phyloP scores from a whole-genome alignment of 441 rosid species.

The Brassica hybrid region DNA sequence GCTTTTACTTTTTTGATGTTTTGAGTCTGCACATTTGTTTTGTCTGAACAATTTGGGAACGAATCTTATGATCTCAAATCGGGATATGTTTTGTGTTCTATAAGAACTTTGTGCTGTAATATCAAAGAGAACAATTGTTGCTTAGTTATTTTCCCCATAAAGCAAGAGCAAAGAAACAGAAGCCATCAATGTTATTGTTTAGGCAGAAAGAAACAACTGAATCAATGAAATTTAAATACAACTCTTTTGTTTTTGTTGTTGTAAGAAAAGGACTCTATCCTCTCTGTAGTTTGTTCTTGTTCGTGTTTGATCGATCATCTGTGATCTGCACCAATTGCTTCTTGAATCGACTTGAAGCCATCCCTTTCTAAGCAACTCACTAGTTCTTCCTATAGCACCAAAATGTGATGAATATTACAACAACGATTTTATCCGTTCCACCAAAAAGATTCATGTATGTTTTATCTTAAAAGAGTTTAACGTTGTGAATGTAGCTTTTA shows the following conservation, averaged over 20 bases:
- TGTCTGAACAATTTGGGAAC: constrained; percentile 4
- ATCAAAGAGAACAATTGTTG: neutral
- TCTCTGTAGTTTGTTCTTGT: constrained; percentile 7
- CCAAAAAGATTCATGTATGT: no score
- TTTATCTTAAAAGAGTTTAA: neutral
- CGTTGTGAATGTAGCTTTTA: neutral
- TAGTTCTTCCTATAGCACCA: constrained; percentile 59
- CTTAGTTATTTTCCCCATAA: constrained; percentile 15
- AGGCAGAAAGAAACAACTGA: constrained; percentile 22
- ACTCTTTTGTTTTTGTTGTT: constrained; percentile 14
- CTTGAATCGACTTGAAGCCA: constrained; percentile 80
- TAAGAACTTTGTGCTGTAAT: constrained; percentile 13
- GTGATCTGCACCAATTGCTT: constrained; percentile 93
- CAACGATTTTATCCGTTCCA: no score
- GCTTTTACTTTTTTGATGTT: neutral
- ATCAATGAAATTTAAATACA: constrained; percentile 33
- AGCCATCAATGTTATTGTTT: neutral
- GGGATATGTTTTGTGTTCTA: constrained; percentile 2
- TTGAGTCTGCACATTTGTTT: neutral
- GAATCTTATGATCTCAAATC: constrained; percentile 9
- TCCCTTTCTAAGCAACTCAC: constrained; percentile 88
- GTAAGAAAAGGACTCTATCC: constrained; percentile 4
- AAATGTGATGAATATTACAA: neutral
- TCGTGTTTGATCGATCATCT: constrained; percentile 48
- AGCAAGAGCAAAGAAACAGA: constrained; percentile 17